phyloP scores from a whole-genome alignment of 306 rosid species.

The Sicyos edulis region DNA sequence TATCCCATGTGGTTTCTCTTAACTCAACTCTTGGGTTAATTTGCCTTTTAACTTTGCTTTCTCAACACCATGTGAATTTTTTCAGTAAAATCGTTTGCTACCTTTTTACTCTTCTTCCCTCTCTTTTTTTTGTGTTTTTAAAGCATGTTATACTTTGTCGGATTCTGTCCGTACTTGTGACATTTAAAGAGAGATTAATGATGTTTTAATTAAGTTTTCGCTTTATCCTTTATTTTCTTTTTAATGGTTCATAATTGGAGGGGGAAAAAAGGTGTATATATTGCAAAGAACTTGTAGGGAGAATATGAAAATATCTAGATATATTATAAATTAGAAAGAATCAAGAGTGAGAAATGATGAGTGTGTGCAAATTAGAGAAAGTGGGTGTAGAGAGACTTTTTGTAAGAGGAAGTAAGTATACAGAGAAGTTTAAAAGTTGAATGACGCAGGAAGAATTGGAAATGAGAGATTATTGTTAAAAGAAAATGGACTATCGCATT shows the following conservation, averaged over 20 bases:
- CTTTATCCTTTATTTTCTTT: not conserved
- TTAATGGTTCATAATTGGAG: too few species aligned
- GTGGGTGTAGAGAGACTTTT: not conserved
- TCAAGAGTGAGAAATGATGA: not conserved
- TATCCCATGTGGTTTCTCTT: not conserved
- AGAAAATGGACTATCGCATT: too few species aligned
- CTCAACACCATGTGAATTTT: not conserved
- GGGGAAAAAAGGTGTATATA: too few species aligned
- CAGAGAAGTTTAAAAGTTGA: too few species aligned
- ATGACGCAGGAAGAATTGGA: too few species aligned
- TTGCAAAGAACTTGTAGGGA: too few species aligned
- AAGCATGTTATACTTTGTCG: not conserved
- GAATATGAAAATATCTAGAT: too few species aligned
- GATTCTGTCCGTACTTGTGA: not conserved
- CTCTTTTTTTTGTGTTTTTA: too few species aligned
- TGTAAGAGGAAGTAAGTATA: not conserved
- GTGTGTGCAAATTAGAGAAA: not conserved
- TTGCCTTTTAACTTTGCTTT: not conserved
- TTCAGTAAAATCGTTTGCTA: not conserved
- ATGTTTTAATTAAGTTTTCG: not conserved
- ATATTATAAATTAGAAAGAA: too few species aligned
- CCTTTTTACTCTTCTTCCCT: not conserved
- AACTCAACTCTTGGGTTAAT: slow-evolving; percentile 11
- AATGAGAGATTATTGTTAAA: too few species aligned
- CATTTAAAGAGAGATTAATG: not conserved